These are phyloP conservation scores for Kregervanrija delftensis DNA, from an alignment of 805 yeast genomes.

Conservation along the genomic window DNA sequence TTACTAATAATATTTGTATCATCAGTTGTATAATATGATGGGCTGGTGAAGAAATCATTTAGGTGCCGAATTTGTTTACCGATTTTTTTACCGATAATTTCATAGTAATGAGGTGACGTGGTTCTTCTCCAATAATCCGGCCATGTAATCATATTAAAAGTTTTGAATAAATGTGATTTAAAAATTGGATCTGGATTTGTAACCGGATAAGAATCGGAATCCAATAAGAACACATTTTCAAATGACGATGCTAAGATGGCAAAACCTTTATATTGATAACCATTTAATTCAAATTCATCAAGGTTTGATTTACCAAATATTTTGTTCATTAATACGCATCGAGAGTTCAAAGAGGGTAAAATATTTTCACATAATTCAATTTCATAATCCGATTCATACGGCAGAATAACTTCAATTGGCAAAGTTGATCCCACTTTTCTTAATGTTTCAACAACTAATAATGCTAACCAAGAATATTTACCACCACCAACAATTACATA, in stretches of 20 bases:
- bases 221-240: constrained; percentile 33
- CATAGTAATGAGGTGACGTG: constrained; percentile 50
- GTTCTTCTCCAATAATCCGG: constrained; percentile 65
- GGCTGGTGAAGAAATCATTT: constrained; percentile 17
- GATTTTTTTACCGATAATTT: constrained; percentile 16
- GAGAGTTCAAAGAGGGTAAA: constrained; percentile 34
- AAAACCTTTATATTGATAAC: constrained; percentile 4
- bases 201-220: constrained; percentile 35
- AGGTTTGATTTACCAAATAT: constrained; percentile 27
- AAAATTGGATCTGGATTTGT: constrained; percentile 26
- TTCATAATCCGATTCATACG: constrained; percentile 12
- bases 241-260: constrained; percentile 34
- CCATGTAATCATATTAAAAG: constrained; percentile 52
- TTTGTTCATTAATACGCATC: constrained; percentile 33
- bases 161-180: constrained; percentile 33
- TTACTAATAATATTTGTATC: constrained; percentile 9
- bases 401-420: constrained; percentile 24
- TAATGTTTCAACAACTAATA: constrained; percentile 32
- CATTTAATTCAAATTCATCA: constrained; percentile 2
- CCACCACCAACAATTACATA: constrained; percentile 40
- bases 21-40: constrained; percentile 23
- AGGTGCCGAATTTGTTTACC: constrained; percentile 13
- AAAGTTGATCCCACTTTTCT: constrained; percentile 36
- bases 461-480: constrained; percentile 33
- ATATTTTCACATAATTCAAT: constrained; percentile 26